These are phyloP conservation scores for Coelastrella sp. DNA, from an alignment of 139 green algal species.

Conservation along the genomic window DNA sequence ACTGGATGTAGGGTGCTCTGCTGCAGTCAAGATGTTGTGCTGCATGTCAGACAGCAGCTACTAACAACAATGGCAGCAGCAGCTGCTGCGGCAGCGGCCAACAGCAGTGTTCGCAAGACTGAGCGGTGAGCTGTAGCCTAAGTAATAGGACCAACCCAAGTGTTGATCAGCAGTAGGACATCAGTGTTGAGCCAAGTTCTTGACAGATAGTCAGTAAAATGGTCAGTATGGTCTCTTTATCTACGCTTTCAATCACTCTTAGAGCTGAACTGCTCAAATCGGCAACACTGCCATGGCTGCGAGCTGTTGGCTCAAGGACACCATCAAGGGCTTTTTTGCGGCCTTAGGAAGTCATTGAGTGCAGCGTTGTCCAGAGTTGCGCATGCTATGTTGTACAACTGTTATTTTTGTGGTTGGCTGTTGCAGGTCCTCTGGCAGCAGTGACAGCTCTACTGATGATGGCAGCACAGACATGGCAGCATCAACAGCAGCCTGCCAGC, in stretches of 20 bases:
- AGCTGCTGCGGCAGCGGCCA: slow-evolving; percentile 1
- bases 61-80: slow-evolving; percentile 1
- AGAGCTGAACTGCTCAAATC: background rate
- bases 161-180: background rate
- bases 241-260: background rate
- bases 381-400: background rate
- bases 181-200: background rate
- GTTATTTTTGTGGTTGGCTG: background rate
- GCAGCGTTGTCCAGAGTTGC: background rate
- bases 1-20: background rate
- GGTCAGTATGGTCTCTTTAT: background rate
- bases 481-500: background rate
- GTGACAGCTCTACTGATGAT: background rate
- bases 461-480: background rate
- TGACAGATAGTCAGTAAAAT: background rate
- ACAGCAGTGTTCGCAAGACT: background rate
- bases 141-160: background rate
- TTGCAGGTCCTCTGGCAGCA: background rate
- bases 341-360: background rate
- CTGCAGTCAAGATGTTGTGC: background rate
- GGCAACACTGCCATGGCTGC: background rate
- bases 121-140: background rate
- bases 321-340: background rate
- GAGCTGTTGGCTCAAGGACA: background rate
- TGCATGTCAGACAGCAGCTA: background rate